Conservation (phyloP, 2,329 filamentous ascomycete genomes). For the Fusarium sp. region DNA sequence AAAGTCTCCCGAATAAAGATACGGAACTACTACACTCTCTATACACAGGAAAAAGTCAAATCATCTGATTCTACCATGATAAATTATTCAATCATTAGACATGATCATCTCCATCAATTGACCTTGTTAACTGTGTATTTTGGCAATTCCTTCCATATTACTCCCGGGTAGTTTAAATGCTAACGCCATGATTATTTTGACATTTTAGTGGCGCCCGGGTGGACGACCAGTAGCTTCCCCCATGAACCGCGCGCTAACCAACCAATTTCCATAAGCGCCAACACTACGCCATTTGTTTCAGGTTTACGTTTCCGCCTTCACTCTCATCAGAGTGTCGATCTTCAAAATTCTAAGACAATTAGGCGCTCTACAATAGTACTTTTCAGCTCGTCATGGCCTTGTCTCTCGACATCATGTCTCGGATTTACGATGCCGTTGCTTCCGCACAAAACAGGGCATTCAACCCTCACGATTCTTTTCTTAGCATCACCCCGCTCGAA, state of each 20-base stretch:
- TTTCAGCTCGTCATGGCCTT: not conserved
- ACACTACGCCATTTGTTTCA: conserved; percentile 23
- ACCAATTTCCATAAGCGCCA: conserved; percentile 15
- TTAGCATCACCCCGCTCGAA: conserved; percentile 7
- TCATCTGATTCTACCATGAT: too few species aligned
- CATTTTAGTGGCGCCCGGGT: conserved; percentile 1
- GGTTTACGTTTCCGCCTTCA: conserved; percentile 6
- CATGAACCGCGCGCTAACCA: conserved; percentile 30
- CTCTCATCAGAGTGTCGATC: conserved; percentile 15
- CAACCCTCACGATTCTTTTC: not conserved
- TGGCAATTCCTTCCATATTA: not conserved
- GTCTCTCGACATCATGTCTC: not conserved
- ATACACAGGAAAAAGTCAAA: too few species aligned
- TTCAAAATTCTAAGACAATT: not conserved
- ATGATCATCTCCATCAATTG: not conserved
- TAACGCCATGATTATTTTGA: not conserved
- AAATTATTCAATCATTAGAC: not conserved
- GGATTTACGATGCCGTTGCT: not conserved
- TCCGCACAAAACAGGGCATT: not conserved
- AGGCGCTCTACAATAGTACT: not conserved
- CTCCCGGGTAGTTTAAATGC: conserved; percentile 13
- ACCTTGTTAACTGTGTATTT: not conserved
- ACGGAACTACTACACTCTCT: too few species aligned
- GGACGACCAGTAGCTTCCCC: not conserved
- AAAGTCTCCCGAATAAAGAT: too few species aligned